Conservation (phyloP, 495 filamentous ascomycete species). For the Poronia punctata region DNA sequence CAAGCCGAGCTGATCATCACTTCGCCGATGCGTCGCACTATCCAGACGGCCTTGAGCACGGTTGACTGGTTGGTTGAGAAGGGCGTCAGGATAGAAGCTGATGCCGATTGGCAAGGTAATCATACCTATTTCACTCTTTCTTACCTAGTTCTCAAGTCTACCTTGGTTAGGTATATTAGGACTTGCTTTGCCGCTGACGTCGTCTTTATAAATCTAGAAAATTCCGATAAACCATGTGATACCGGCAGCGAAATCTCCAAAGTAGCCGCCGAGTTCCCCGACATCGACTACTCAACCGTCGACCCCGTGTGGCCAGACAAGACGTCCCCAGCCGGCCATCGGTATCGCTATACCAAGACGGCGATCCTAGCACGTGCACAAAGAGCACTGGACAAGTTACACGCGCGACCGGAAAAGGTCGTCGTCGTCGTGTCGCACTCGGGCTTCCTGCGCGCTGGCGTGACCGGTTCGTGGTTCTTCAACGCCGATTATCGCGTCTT, state of each 20-base stretch:
- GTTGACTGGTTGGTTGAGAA: conserved; percentile 46
- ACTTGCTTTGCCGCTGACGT: no score
- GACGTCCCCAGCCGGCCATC: conserved; percentile 30
- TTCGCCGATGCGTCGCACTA: conserved; percentile 51
- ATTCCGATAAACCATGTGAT: conserved; percentile 51
- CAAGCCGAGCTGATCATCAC: conserved; percentile 49
- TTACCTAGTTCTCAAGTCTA: not conserved
- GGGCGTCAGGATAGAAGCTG: conserved; percentile 44
- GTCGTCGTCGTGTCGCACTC: conserved; percentile 56
- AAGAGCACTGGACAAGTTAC: conserved; percentile 38
- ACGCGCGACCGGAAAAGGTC: conserved; percentile 49
- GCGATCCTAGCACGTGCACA: conserved; percentile 45
- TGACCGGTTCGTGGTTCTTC: conserved; percentile 41
- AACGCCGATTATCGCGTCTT: conserved; percentile 60
- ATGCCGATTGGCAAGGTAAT: conserved; percentile 48
- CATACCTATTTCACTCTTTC: not conserved
- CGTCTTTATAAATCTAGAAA: conserved; percentile 38
- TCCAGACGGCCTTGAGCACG: conserved; percentile 47
- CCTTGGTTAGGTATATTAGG: not conserved
- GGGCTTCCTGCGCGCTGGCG: conserved; percentile 44
- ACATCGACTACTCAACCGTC: conserved; percentile 45
- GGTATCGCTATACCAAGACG: conserved; percentile 40
- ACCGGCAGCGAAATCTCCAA: conserved; percentile 38
- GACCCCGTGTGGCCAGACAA: conserved; percentile 53
- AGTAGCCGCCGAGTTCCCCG: conserved; percentile 42